Conservation (phyloP, 2,329 filamentous ascomycete species). For the Conoideocrella luteorostrata region DNA sequence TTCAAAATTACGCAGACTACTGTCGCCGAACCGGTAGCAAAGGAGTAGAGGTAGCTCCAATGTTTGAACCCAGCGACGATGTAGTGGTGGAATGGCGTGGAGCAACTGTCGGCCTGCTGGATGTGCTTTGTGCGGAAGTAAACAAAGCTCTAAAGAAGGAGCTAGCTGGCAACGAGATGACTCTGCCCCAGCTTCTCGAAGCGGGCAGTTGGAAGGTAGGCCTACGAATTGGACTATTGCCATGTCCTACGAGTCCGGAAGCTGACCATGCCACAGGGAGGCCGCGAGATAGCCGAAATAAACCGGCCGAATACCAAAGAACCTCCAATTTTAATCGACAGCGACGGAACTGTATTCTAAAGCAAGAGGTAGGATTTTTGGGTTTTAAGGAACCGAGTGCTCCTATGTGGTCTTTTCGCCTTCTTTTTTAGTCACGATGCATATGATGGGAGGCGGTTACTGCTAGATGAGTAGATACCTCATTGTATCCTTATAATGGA, state of each 20-base stretch:
- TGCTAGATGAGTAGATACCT: too few relatives aligned
- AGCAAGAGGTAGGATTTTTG: not conserved
- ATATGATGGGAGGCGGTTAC: not conserved
- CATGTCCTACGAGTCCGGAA: too few relatives aligned
- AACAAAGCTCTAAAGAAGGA: conserved; percentile 57
- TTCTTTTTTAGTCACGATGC: too few relatives aligned
- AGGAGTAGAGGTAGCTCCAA: conserved; percentile 46
- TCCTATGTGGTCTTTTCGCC: too few relatives aligned
- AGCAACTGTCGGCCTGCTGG: conserved; percentile 54
- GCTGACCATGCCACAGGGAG: conserved; percentile 50
- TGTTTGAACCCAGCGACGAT: conserved; percentile 54
- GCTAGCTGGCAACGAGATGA: conserved; percentile 65
- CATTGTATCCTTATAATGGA: too few relatives aligned
- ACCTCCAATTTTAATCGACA: conserved; percentile 91
- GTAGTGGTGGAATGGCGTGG: conserved; percentile 62
- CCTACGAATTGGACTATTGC: too few relatives aligned
- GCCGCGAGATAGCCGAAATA: conserved; percentile 91
- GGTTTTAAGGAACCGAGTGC: too few relatives aligned
- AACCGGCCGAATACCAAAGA: conserved; percentile 94
- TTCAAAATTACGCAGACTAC: conserved; percentile 58
- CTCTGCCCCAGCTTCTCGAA: conserved; percentile 82
- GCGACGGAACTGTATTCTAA: conserved; percentile 93
- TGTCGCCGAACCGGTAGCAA: conserved; percentile 65
- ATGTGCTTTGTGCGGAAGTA: conserved; percentile 45
- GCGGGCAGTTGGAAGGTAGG: conserved; percentile 96